Percentiles rank a stretch among this genome's conserved stretches.
These are phyloP conservation scores for Trichoderma koningii DNA, from an alignment of 2,329 filamentous ascomycete species.

Conservation along the genomic window DNA sequence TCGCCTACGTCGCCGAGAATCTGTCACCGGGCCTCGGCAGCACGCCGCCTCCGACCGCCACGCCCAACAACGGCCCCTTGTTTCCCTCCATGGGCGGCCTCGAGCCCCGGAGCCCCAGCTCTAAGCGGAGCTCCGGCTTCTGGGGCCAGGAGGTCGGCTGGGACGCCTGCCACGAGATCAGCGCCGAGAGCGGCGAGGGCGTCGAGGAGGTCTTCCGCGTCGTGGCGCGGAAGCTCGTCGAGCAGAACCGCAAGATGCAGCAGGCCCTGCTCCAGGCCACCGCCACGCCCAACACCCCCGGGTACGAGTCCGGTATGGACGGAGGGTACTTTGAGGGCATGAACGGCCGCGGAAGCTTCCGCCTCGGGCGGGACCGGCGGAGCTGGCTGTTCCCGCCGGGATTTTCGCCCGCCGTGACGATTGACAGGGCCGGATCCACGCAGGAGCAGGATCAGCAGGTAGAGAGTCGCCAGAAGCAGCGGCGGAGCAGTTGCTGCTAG, in stretches of 20 bases:
- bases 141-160: slow-evolving; percentile 94
- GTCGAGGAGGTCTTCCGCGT: slow-evolving; percentile 93
- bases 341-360: slow-evolving; percentile 54
- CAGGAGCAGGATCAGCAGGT: slow-evolving; percentile 35
- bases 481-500: slow-evolving; percentile 38
- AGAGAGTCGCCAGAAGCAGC: slow-evolving; percentile 33
- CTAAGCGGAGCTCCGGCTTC: slow-evolving; percentile 71
- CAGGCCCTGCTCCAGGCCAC: slow-evolving; percentile 59
- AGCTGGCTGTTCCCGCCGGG: slow-evolving; percentile 61
- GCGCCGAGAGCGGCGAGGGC: slow-evolving; percentile 88
- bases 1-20: slow-evolving; percentile 92
- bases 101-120: slow-evolving; percentile 62
- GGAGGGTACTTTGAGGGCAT: slow-evolving; percentile 55
- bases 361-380: slow-evolving; percentile 58
- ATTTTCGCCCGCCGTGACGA: slow-evolving; percentile 54
- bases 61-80: slow-evolving; percentile 37
- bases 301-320: slow-evolving; percentile 48
- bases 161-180: slow-evolving; percentile 98
- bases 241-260: slow-evolving; percentile 65
- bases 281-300: slow-evolving; percentile 52
- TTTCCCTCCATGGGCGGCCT: slow-evolving; percentile 36
- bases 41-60: slow-evolving; percentile 68
- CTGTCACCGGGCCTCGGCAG: slow-evolving; percentile 70
- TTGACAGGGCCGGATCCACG: slow-evolving; percentile 46
- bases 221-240: slow-evolving; percentile 63